Percentiles rank a stretch among this genome's conserved stretches.
phyloP scores from a whole-genome alignment of 441 rosid species.

The Adansonia gregorii region DNA sequence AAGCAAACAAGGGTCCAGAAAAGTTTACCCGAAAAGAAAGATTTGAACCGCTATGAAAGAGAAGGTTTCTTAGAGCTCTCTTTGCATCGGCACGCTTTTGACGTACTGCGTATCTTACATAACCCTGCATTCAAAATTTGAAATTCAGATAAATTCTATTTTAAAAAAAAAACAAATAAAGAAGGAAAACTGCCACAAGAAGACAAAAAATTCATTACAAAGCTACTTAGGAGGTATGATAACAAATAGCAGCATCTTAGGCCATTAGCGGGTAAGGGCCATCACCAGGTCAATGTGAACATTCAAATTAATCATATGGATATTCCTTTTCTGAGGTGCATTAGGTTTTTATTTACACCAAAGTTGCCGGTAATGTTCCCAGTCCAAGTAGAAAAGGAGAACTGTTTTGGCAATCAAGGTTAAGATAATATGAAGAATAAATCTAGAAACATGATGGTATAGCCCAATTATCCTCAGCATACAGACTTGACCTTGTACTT shows the following conservation, averaged over 20 bases:
- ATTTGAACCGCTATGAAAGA: constrained; percentile 45
- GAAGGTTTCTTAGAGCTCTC: constrained; percentile 54
- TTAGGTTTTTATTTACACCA: neutral
- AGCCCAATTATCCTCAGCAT: neutral
- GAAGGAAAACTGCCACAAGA: neutral
- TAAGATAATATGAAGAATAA: constrained; percentile 1
- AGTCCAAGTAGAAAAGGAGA: neutral
- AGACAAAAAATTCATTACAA: neutral
- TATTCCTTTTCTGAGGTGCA: neutral
- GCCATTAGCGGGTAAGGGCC: neutral
- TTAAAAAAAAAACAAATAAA: neutral
- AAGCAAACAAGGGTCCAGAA: constrained; percentile 10
- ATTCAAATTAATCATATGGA: neutral
- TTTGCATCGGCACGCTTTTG: constrained; percentile 62
- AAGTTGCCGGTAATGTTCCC: neutral
- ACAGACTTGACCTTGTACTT: neutral
- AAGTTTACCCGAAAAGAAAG: constrained; percentile 46
- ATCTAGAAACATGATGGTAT: neutral
- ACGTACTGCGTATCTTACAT: constrained; percentile 45
- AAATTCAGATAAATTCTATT: constrained; percentile 28
- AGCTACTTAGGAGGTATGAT: neutral
- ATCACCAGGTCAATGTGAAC: constrained; percentile 1
- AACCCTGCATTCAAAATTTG: constrained; percentile 38
- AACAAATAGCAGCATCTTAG: neutral
- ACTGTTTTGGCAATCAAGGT: neutral